Percentiles rank a stretch among this genome's conserved stretches.
Evolutionary conservation across 495 filamentous ascomycete genomes (phyloP).

Genomic region (Lentithecium fluviatile): DNA sequence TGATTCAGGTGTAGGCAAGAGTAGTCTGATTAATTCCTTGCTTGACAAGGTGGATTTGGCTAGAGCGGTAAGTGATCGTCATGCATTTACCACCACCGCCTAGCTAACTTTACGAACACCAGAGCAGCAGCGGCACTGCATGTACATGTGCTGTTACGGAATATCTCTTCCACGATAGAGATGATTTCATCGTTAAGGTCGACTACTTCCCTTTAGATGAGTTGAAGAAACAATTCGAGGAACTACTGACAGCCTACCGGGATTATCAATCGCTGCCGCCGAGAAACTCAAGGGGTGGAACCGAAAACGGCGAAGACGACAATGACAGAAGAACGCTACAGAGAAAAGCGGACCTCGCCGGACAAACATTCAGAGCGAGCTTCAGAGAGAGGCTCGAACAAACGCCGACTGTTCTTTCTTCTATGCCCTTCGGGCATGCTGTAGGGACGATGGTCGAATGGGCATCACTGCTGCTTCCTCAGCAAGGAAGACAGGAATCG

Average conservation of each 20-base stretch:
- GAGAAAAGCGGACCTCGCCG: slow-evolving; percentile 37
- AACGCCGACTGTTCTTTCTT: slow-evolving; percentile 12
- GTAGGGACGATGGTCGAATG: slow-evolving; percentile 30
- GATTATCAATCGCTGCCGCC: slow-evolving; percentile 24
- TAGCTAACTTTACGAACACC: not conserved
- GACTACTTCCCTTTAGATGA: slow-evolving; percentile 41
- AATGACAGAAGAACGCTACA: slow-evolving; percentile 32
- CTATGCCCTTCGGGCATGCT: slow-evolving; percentile 13
- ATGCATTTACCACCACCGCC: not conserved
- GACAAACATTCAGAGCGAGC: slow-evolving; percentile 30
- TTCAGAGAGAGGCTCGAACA: slow-evolving; percentile 31
- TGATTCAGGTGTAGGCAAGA: slow-evolving; percentile 47
- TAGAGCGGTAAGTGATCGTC: slow-evolving; percentile 38
- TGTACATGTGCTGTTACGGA: slow-evolving; percentile 49
- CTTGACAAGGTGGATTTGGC: slow-evolving; percentile 40
- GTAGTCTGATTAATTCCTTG: slow-evolving; percentile 46
- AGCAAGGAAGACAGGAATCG: slow-evolving; percentile 1
- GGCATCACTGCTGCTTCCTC: slow-evolving; percentile 8
- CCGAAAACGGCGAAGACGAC: slow-evolving; percentile 15
- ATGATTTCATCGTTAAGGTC: slow-evolving; percentile 41
- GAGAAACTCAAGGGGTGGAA: not conserved
- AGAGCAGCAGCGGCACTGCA: slow-evolving; percentile 43
- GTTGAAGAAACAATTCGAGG: slow-evolving; percentile 37
- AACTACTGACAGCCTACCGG: slow-evolving; percentile 42
- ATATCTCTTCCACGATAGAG: slow-evolving; percentile 41